Conservation (phyloP, 805 yeast genomes). For the Candida sanyiensis region DNA sequence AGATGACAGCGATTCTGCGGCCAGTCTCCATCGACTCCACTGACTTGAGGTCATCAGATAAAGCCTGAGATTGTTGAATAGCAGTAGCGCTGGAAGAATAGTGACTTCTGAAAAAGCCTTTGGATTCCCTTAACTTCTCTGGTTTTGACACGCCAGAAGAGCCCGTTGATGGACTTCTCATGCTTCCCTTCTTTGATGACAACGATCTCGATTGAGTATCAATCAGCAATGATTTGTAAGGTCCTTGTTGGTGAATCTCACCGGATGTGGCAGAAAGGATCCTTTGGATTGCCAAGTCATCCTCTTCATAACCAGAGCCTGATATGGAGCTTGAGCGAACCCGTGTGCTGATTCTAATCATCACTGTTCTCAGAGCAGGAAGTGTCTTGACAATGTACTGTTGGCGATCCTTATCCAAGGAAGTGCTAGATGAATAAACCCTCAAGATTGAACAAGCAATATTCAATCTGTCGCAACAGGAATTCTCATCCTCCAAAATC, state of each 20-base stretch:
- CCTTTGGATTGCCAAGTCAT: conserved; percentile 14
- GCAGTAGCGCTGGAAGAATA: conserved; percentile 17
- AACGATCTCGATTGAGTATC: conserved; percentile 6
- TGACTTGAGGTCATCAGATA: conserved; percentile 15
- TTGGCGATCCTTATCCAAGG: conserved; percentile 22
- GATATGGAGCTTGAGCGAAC: conserved; percentile 19
- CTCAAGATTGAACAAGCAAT: conserved; percentile 34
- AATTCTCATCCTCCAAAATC: conserved; percentile 27
- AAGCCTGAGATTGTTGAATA: conserved; percentile 4
- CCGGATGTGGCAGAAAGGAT: conserved; percentile 18
- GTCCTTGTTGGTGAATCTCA: conserved; percentile 10
- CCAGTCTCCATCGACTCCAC: conserved; percentile 15
- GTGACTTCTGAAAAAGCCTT: conserved; percentile 21
- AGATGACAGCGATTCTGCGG: conserved; percentile 11
- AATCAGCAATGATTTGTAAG: conserved; percentile 8
- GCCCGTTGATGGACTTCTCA: conserved; percentile 15
- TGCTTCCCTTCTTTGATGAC: conserved; percentile 5
- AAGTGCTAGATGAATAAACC: conserved; percentile 28
- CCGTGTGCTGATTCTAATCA: conserved; percentile 18
- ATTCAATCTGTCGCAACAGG: conserved; percentile 28
- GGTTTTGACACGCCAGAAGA: conserved; percentile 21
- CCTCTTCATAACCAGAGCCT: conserved; percentile 18
- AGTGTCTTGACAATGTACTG: conserved; percentile 26
- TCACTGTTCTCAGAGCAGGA: conserved; percentile 27
- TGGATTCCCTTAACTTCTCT: conserved; percentile 25